A percentile compares a stretch with the other conserved stretches of the same genome.
phyloP scores from a whole-genome alignment of 345 rosid species.

The Passiflora organensis region DNA sequence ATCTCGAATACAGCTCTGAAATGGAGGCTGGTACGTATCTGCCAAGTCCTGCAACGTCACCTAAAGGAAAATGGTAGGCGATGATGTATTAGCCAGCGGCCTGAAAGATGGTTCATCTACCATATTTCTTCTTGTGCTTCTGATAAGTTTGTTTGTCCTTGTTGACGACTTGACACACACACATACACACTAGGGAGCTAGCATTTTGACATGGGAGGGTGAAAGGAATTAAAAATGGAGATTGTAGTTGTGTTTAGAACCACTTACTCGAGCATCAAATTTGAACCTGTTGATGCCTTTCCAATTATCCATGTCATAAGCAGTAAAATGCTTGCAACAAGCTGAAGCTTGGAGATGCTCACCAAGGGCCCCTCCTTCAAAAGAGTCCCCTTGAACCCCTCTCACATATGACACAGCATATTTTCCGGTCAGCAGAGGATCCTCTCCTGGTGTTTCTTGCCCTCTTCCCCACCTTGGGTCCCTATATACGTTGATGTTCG shows the following conservation, averaged over 20 bases:
- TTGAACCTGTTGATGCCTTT: slow-evolving; percentile 18
- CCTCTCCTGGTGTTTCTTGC: slow-evolving; percentile 30
- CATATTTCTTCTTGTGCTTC: too few species aligned
- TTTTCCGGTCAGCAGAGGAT: slow-evolving; percentile 20
- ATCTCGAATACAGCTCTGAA: slow-evolving; percentile 23
- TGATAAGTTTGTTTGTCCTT: too few species aligned
- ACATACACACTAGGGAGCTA: too few species aligned
- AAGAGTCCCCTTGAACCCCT: slow-evolving; percentile 29
- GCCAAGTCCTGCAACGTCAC: slow-evolving; percentile 27
- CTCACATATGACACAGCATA: slow-evolving; percentile 26
- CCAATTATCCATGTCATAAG: slow-evolving; percentile 31
- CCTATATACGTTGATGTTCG: slow-evolving; percentile 26
- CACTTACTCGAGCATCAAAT: slow-evolving; percentile 19
- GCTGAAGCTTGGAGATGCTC: slow-evolving; percentile 29
- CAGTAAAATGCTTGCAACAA: slow-evolving; percentile 32
- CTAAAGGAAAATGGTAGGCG: slow-evolving; percentile 6
- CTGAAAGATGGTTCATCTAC: neutral
- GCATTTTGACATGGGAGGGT: too few species aligned
- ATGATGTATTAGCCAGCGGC: neutral
- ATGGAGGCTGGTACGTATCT: slow-evolving; percentile 28
- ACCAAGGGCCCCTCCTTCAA: slow-evolving; percentile 21
- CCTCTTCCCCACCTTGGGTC: slow-evolving; percentile 35
- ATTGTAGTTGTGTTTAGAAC: neutral
- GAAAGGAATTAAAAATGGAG: too few species aligned
- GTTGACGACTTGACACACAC: too few species aligned